Percentiles rank a stretch among this genome's conserved stretches.
Evolutionary conservation across 352 stramenopile genomes (phyloP).

Genomic region (Phytophthora pisi): DNA sequence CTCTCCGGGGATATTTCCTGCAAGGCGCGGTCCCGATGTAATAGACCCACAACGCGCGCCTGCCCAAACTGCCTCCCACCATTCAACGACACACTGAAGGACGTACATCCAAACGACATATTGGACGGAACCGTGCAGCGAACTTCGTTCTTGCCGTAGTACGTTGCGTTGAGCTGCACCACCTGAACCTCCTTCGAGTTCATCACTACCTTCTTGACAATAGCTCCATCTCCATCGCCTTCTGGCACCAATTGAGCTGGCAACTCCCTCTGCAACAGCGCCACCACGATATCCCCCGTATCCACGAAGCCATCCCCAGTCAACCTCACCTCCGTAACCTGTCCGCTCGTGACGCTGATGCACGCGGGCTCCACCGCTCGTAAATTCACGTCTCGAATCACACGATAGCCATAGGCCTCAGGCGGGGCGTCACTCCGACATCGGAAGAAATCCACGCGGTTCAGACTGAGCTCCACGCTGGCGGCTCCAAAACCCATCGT

Average conservation of each 20-base stretch:
- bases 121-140: slow-evolving; percentile 67
- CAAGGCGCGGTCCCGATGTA: slow-evolving; percentile 57
- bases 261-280: slow-evolving; percentile 50
- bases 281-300: slow-evolving; percentile 65
- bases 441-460: slow-evolving; percentile 54
- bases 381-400: slow-evolving; percentile 55
- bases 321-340: slow-evolving; percentile 56
- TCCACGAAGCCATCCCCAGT: slow-evolving; percentile 66
- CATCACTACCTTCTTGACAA: background rate
- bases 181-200: slow-evolving; percentile 33
- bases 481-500: slow-evolving; percentile 60
- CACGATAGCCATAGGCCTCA: slow-evolving; percentile 53
- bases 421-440: slow-evolving; percentile 41
- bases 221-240: slow-evolving; percentile 1
- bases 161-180: slow-evolving; percentile 62
- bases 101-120: slow-evolving; percentile 69
- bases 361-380: slow-evolving; percentile 55
- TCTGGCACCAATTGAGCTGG: background rate
- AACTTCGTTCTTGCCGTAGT: slow-evolving; percentile 48
- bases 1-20: slow-evolving; percentile 40
- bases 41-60: slow-evolving; percentile 41
- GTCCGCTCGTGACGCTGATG: slow-evolving; percentile 64
- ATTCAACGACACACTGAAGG: slow-evolving; percentile 65
- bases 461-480: slow-evolving; percentile 62
- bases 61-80: slow-evolving; percentile 63